Evolutionary conservation across 306 rosid species (phyloP).

Genomic region (Vachellia collinsii): DNA sequence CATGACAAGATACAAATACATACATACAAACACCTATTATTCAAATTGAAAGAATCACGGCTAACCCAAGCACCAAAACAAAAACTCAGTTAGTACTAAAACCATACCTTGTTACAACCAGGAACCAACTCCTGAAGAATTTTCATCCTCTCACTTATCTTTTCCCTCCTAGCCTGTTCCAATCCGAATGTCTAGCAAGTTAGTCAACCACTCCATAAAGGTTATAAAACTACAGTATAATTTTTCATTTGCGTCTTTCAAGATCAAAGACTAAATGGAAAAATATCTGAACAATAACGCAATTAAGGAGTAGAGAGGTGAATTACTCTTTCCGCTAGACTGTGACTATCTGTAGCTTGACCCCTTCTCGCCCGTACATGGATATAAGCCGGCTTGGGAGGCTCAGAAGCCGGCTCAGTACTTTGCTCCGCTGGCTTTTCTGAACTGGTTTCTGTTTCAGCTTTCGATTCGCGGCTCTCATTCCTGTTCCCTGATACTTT

Average conservation of each 20-base stretch:
- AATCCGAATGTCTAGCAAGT: too few relatives aligned
- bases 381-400: conserved; percentile 83
- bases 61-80: neutral
- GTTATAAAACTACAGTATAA: too few relatives aligned
- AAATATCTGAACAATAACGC: neutral
- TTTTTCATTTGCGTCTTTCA: neutral
- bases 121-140: conserved; percentile 94
- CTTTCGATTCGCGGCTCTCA: conserved; percentile 55
- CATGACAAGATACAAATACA: neutral
- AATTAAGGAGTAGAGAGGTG: conserved; percentile 15
- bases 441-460: conserved; percentile 67
- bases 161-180: conserved; percentile 90
- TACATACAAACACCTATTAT: neutral
- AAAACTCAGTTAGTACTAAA: neutral
- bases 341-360: conserved; percentile 96
- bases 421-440: conserved; percentile 70
- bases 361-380: conserved; percentile 97
- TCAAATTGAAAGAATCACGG: neutral
- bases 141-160: conserved; percentile 96
- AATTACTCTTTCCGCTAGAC: conserved; percentile 90
- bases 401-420: conserved; percentile 48
- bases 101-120: conserved; percentile 88
- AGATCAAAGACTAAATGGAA: conserved; percentile 3
- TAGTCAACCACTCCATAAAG: too few relatives aligned
- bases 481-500: conserved; percentile 52